Evolutionary conservation across 768 basidiomycete genomes (phyloP).

Genomic region (Amanita pseudoporphyria): DNA sequence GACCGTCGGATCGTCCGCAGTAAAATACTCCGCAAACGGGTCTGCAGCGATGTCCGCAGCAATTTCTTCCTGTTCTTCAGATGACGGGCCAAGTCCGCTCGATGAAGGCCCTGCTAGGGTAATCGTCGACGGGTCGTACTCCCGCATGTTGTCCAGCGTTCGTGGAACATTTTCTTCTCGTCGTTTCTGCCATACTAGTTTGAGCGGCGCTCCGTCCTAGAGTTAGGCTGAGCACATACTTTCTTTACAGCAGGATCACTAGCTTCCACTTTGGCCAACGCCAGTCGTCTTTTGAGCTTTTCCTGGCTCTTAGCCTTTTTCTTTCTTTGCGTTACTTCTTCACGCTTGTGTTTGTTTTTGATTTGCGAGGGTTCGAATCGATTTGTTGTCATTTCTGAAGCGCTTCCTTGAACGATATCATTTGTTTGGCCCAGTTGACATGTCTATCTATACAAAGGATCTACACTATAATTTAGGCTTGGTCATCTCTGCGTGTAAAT

Average conservation of each 20-base stretch:
- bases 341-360: conserved; percentile 83
- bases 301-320: conserved; percentile 73
- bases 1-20: conserved; percentile 50
- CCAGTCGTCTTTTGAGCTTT: conserved; percentile 75
- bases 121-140: conserved; percentile 61
- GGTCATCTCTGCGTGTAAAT: conserved; percentile 31
- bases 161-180: conserved; percentile 77
- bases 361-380: conserved; percentile 61
- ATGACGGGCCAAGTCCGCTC: conserved; percentile 16
- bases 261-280: conserved; percentile 66
- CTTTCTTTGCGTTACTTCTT: conserved; percentile 60
- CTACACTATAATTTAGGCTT: conserved; percentile 1
- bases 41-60: conserved; percentile 65
- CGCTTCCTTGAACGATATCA: neutral
- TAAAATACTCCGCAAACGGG: conserved; percentile 72
- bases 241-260: conserved; percentile 71
- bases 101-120: conserved; percentile 44
- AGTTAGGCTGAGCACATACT: conserved; percentile 30
- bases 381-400: conserved; percentile 36
- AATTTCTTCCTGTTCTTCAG: conserved; percentile 41
- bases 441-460: neutral
- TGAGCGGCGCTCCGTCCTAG: neutral
- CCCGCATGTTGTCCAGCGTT: conserved; percentile 90
- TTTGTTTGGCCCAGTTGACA: neutral
- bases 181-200: conserved; percentile 48